Evolutionary conservation across 164 flowering plant genomes (phyloP).

Genomic region (Piper betle): DNA sequence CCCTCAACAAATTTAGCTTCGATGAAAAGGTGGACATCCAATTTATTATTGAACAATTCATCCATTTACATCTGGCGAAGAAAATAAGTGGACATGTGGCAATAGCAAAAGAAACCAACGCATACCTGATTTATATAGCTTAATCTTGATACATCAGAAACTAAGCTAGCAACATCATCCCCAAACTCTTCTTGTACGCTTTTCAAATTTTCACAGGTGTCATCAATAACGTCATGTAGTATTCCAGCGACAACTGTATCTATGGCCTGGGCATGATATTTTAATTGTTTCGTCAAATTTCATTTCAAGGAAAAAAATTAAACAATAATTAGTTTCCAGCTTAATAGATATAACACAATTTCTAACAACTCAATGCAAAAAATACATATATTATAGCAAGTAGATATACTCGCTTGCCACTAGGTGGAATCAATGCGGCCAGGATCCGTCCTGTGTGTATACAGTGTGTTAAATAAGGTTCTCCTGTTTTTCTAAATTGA

Average conservation of each 20-base stretch:
- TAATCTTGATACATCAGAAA: conserved; percentile 83
- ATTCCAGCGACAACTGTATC: conserved; percentile 91
- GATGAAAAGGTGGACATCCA: too few relatives aligned
- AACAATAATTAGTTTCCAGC: too few relatives aligned
- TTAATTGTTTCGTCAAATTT: neutral
- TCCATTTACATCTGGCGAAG: neutral
- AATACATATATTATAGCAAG: neutral
- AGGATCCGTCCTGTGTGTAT: conserved; percentile 82
- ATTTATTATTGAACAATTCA: too few relatives aligned
- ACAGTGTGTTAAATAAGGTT: conserved; percentile 52
- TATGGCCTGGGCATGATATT: conserved; percentile 48
- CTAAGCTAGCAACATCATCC: conserved; percentile 71
- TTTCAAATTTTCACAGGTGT: conserved; percentile 44
- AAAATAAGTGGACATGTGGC: neutral
- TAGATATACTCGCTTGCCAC: conserved; percentile 50
- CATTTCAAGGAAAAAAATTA: too few relatives aligned
- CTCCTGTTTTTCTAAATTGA: conserved; percentile 79
- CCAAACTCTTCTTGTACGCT: conserved; percentile 65
- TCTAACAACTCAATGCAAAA: neutral
- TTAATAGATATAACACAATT: too few relatives aligned
- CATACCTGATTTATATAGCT: conserved; percentile 85
- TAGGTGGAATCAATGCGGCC: conserved; percentile 69
- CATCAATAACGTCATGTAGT: conserved; percentile 93
- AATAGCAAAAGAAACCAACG: neutral
- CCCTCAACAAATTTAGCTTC: too few relatives aligned